These are phyloP conservation scores for Sordariomycetes sp. DNA, from an alignment of 2,329 filamentous ascomycete species.

Conservation along the genomic window DNA sequence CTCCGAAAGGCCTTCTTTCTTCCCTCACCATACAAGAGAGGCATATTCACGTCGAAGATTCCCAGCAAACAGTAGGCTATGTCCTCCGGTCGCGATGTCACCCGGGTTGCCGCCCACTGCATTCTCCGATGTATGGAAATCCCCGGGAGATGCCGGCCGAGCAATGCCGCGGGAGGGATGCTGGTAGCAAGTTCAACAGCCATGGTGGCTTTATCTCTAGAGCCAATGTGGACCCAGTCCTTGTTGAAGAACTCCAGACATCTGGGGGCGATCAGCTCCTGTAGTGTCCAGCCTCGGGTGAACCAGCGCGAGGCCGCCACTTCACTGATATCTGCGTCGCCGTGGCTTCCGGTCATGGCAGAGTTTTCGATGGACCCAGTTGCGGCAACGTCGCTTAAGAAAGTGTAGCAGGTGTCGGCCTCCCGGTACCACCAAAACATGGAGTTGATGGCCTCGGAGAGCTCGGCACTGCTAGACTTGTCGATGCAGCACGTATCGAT, in stretches of 20 bases:
- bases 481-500: constrained; percentile 19
- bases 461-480: constrained; percentile 15
- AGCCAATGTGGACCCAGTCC: constrained; percentile 14
- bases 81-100: constrained; percentile 13
- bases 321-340: too few relatives aligned
- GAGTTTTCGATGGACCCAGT: too few relatives aligned
- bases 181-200: constrained; percentile 9
- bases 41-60: constrained; percentile 14
- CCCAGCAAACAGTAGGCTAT: constrained; percentile 14
- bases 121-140: constrained; percentile 10
- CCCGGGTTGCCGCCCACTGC: constrained; percentile 12
- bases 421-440: constrained; percentile 16
- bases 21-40: constrained; percentile 12
- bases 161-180: constrained; percentile 8
- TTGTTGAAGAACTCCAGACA: constrained; percentile 17
- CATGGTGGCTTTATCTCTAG: constrained; percentile 3
- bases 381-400: constrained; percentile 11
- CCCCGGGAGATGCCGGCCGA: not conserved
- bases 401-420: constrained; percentile 13
- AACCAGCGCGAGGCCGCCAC: constrained; percentile 14
- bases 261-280: constrained; percentile 48
- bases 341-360: too few relatives aligned
- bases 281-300: constrained; percentile 46
- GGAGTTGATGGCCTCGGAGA: constrained; percentile 17
- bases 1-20: constrained; percentile 6